Evolutionary conservation across 2,329 filamentous ascomycete genomes (phyloP).

Genomic region (Phaeosphaeria sp.): DNA sequence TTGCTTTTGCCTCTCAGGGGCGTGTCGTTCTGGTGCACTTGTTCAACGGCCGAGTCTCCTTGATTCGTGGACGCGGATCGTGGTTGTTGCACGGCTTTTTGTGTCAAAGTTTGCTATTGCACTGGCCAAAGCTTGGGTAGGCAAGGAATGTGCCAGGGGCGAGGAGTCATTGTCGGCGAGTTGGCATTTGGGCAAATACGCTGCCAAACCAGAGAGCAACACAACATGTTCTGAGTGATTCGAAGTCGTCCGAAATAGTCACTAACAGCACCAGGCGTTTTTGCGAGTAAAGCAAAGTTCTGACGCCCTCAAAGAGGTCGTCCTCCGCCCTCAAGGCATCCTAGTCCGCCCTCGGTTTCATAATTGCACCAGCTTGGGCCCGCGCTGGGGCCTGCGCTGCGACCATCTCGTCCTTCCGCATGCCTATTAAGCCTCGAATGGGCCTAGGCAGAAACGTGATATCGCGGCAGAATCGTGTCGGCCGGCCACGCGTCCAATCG

Average conservation of each 20-base stretch:
- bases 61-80: slow-evolving; percentile 34
- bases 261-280: not conserved
- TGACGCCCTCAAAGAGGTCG: not conserved
- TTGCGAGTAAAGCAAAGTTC: not conserved
- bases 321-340: slow-evolving; percentile 27
- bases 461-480: slow-evolving; percentile 39
- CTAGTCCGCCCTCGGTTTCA: slow-evolving; percentile 28
- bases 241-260: not conserved
- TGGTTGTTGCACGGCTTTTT: slow-evolving; percentile 40
- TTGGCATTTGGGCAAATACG: slow-evolving; percentile 8
- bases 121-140: slow-evolving; percentile 36
- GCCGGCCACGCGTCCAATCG: slow-evolving; percentile 44
- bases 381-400: slow-evolving; percentile 25
- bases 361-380: slow-evolving; percentile 35
- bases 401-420: slow-evolving; percentile 7
- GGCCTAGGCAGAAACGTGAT: slow-evolving; percentile 43
- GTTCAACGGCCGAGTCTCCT: slow-evolving; percentile 17
- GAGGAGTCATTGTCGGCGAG: slow-evolving; percentile 22
- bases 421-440: slow-evolving; percentile 35
- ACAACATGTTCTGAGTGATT: not conserved
- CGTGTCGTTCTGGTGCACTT: slow-evolving; percentile 19
- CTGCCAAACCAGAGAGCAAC: not conserved
- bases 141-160: slow-evolving; percentile 27
- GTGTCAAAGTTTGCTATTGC: slow-evolving; percentile 26
- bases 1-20: slow-evolving; percentile 33